Conservation (phyloP, 2,329 filamentous ascomycete species). For the Blumeriella jaapii region DNA sequence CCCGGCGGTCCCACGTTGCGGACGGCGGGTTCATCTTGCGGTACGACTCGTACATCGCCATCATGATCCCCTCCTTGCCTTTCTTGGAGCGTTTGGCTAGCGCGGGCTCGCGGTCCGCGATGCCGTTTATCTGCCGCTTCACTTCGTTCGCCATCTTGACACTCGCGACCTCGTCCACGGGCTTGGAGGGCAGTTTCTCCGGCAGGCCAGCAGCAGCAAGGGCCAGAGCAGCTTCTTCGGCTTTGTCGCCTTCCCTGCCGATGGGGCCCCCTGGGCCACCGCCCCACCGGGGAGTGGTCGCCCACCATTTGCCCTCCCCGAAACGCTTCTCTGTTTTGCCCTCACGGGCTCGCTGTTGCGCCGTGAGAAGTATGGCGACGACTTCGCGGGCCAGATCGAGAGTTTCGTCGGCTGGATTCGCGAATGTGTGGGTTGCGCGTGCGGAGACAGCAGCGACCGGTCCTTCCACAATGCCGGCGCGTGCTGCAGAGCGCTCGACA, state of each 20-base stretch:
- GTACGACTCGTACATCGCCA: constrained; percentile 52
- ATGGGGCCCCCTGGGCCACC: constrained; percentile 51
- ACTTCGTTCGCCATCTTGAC: constrained; percentile 11
- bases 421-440: constrained; percentile 43
- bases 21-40: constrained; percentile 48
- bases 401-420: constrained; percentile 42
- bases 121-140: constrained; percentile 13
- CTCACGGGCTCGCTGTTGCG: constrained; percentile 50
- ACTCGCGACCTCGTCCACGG: background rate
- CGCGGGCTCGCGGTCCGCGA: constrained; percentile 11
- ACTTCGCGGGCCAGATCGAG: constrained; percentile 52
- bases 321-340: constrained; percentile 43
- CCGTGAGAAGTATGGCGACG: constrained; percentile 47
- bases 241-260: constrained; percentile 40
- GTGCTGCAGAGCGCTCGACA: constrained; percentile 46
- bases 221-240: constrained; percentile 3
- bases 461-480: constrained; percentile 48
- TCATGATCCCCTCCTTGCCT: constrained; percentile 25
- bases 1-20: constrained; percentile 48
- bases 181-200: constrained; percentile 1
- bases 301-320: constrained; percentile 51
- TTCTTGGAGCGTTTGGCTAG: constrained; percentile 15
- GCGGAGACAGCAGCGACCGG: constrained; percentile 50
- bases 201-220: background rate
- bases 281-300: constrained; percentile 48